Conservation (phyloP, 345 rosid species). For the Populus pruinosa region DNA sequence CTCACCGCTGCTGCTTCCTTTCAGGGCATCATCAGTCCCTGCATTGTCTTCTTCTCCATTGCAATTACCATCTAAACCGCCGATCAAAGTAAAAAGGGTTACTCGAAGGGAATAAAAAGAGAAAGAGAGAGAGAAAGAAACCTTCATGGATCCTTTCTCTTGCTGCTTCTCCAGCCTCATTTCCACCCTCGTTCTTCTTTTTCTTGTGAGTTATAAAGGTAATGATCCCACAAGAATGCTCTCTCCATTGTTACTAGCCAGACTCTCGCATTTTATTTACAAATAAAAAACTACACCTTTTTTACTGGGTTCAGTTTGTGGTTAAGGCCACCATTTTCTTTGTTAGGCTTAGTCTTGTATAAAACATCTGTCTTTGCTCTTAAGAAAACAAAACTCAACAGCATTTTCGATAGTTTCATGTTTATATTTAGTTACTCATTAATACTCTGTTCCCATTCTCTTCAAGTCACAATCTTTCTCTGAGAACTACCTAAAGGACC, state of each 20-base stretch:
- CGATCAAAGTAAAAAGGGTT: not conserved
- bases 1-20: not conserved
- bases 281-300: not conserved
- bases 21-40: not conserved
- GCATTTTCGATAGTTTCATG: not conserved
- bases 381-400: not conserved
- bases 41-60: not conserved
- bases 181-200: constrained; percentile 9
- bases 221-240: not conserved
- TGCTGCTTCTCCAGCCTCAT: not conserved
- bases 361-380: not conserved
- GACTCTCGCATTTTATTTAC: not conserved
- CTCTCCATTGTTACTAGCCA: not conserved
- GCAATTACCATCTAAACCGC: not conserved
- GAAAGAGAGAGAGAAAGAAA: not conserved
- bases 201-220: constrained; percentile 19
- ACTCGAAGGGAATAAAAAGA: not conserved
- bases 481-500: not conserved
- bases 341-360: not conserved
- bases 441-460: not conserved
- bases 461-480: not conserved
- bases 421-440: not conserved
- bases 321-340: not conserved
- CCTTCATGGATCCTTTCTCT: constrained; percentile 6
- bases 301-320: not conserved